Evolutionary conservation across 129 eudicot genomes (phyloP), one percentile per base, ranked within the genome.

Genomic region (Lactuca saligna): DNA sequence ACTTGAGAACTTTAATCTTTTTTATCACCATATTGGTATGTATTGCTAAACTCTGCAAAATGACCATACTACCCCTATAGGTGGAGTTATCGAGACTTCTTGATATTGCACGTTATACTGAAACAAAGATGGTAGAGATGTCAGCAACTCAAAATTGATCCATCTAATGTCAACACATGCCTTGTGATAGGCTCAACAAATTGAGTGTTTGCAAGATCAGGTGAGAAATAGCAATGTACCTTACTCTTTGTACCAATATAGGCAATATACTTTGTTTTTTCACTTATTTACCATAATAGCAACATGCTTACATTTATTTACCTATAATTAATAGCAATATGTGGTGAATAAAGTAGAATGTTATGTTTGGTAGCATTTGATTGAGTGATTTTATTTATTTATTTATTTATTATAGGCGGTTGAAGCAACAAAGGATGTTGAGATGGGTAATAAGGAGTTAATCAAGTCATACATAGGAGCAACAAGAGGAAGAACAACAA

Each of bases 151-250:
- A 20, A 20, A 0, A 20, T 67, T 93, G 61, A 93, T 87, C 80
- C 97, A 93, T 72, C 90, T 93, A 61, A 84, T 93, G 98, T 93
- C 98, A 7, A 93, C 98, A 29, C 92, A 93, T 38, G 97, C 89
- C 53, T 73, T 89, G 74, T 92, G 89, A 74, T 97, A 93, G 78
- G 95, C 92, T 57, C 84, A 89, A 61, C 96, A 89, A 73, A 89
- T 93, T 15, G 98, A 93, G 83, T 64, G 68, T 81, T 61, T 93
- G 80, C 89, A 89, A 75, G 98, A 93, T 32, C 98, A 93, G 92
- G 98, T 93, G 8, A 80, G 85, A 31, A 50, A 39, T 8, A 15
- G 0, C 14, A 2, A 1, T 1, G 2, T 12, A 17, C 38, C 13
- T 54, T 25, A 5, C 15, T 31, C 38, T n/a, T 17, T 39, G 10